phyloP scores from a whole-genome alignment of 2,329 filamentous ascomycete species.

The Berkeleyomyces basicola region DNA sequence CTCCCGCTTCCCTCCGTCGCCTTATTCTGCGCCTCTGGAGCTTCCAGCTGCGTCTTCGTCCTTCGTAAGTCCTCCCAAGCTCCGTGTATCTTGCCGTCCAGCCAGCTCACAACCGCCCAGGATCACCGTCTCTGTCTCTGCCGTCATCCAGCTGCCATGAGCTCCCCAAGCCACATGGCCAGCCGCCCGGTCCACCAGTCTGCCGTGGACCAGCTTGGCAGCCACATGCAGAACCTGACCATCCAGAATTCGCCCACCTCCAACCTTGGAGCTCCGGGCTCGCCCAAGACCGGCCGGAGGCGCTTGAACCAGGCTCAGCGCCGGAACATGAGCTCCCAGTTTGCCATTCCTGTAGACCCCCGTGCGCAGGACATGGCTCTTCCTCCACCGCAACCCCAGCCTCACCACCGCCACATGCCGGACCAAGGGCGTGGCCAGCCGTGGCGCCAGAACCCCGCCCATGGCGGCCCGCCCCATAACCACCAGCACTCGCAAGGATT shows the following conservation, averaged over 20 bases:
- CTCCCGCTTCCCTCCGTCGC: too few species aligned
- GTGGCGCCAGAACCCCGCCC: background rate
- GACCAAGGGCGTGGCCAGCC: background rate
- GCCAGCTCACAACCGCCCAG: background rate
- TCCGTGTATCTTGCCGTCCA: too few species aligned
- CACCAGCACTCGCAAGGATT: background rate
- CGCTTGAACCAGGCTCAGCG: conserved; percentile 47
- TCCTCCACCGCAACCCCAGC: background rate
- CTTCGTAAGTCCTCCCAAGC: too few species aligned
- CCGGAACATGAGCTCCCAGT: conserved; percentile 43
- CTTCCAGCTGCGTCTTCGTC: too few species aligned
- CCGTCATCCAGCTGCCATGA: background rate
- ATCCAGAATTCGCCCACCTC: background rate
- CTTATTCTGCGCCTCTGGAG: too few species aligned
- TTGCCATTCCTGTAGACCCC: conserved; percentile 38
- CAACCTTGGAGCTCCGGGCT: background rate
- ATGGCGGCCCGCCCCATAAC: background rate
- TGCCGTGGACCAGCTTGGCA: background rate
- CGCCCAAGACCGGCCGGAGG: conserved; percentile 15
- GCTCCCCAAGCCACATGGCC: background rate
- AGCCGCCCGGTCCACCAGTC: background rate
- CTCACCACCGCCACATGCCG: background rate
- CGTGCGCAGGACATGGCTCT: conserved; percentile 18
- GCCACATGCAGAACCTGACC: conserved; percentile 1
- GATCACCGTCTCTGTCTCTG: background rate